A percentile compares a stretch with the other conserved stretches of the same genome.
These are phyloP conservation scores for Fulvia fulva DNA, from an alignment of 2,329 filamentous ascomycete genomes.

Conservation along the genomic window DNA sequence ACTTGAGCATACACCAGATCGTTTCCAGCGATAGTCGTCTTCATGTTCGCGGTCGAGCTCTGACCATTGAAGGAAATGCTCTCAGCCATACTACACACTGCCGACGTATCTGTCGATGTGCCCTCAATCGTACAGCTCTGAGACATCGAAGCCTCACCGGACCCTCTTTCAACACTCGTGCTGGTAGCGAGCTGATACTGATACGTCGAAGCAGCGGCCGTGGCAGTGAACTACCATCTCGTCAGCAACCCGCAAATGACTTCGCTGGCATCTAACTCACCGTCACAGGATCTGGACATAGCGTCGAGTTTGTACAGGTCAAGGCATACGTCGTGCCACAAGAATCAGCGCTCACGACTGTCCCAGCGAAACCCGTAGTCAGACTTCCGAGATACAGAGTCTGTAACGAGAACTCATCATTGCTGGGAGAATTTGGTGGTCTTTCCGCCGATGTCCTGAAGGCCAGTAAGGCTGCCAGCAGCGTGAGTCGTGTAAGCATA, in stretches of 20 bases:
- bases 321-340: conserved; percentile 17
- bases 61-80: background rate
- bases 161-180: background rate
- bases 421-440: background rate
- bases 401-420: background rate
- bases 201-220: background rate
- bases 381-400: background rate
- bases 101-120: background rate
- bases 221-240: background rate
- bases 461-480: background rate
- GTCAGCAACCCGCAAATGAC: background rate
- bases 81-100: background rate
- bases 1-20: background rate
- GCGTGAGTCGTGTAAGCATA: background rate
- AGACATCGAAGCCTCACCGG: background rate
- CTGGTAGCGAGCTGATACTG: background rate
- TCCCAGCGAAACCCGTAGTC: conserved; percentile 6
- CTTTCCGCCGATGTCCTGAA: background rate
- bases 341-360: conserved; percentile 11
- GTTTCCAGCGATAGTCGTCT: background rate
- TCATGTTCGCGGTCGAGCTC: background rate
- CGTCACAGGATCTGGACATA: background rate
- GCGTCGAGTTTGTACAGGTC: conserved; percentile 4
- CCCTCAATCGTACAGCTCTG: conserved; percentile 1
- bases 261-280: background rate